Conservation (phyloP, 2,329 filamentous ascomycete species). For the Fonsecaea erecta region DNA sequence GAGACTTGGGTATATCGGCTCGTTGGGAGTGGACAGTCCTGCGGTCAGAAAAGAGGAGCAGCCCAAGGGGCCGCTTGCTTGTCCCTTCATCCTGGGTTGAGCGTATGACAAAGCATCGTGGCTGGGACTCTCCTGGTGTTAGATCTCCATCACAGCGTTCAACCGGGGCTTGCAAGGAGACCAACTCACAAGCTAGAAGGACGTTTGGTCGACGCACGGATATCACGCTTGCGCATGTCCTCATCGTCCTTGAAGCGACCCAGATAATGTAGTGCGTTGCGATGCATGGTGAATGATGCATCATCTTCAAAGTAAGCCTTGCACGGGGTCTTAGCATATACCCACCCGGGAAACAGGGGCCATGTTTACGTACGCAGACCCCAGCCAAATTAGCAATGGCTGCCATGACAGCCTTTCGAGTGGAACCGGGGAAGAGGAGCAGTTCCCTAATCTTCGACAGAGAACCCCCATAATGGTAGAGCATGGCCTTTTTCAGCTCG, state of each 20-base stretch:
- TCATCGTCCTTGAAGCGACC: constrained; percentile 2
- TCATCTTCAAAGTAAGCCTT: constrained; percentile 14
- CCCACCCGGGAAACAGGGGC: background rate
- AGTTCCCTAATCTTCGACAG: constrained; percentile 15
- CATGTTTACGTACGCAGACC: constrained; percentile 19
- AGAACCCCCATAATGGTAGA: constrained; percentile 25
- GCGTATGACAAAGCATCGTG: constrained; percentile 11
- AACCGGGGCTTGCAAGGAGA: background rate
- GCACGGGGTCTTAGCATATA: background rate
- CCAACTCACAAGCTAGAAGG: background rate
- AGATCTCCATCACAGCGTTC: constrained; percentile 1
- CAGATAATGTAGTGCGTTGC: constrained; percentile 5
- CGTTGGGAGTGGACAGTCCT: background rate
- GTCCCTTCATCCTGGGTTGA: constrained; percentile 4
- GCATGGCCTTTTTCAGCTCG: constrained; percentile 18
- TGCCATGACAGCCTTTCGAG: constrained; percentile 20
- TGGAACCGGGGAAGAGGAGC: constrained; percentile 3
- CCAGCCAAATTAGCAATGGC: constrained; percentile 25
- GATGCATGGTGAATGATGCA: constrained; percentile 6
- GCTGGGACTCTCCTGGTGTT: background rate
- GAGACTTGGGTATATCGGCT: constrained; percentile 45
- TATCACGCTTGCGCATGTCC: background rate
- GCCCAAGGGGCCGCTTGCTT: background rate
- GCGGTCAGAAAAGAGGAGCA: background rate
- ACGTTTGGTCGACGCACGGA: constrained; percentile 1